Evolutionary conservation across 179 eudicot species (phyloP).

Genomic region (Silene noctiflora): DNA sequence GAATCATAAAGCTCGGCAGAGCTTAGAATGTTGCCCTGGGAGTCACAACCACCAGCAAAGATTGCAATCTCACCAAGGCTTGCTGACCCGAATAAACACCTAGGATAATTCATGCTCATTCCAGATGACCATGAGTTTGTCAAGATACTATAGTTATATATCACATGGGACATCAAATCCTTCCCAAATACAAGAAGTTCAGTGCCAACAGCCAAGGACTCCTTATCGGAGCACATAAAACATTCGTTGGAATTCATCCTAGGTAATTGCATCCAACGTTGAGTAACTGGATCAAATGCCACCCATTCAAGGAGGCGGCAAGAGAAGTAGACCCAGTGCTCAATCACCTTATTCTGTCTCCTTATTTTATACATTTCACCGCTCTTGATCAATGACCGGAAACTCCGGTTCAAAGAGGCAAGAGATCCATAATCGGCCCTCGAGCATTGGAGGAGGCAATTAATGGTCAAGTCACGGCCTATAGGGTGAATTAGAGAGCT

Average conservation of each 20-base stretch:
- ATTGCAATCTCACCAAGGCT: slow-evolving; percentile 76
- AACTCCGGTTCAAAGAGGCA: slow-evolving; percentile 67
- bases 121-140: slow-evolving; percentile 79
- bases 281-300: slow-evolving; percentile 66
- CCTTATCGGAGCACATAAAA: slow-evolving; percentile 71
- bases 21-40: slow-evolving; percentile 43
- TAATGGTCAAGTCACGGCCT: slow-evolving; percentile 61
- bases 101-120: slow-evolving; percentile 62
- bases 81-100: slow-evolving; percentile 87
- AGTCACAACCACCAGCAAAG: slow-evolving; percentile 81
- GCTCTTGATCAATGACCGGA: slow-evolving; percentile 51
- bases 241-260: slow-evolving; percentile 64
- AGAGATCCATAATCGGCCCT: slow-evolving; percentile 73
- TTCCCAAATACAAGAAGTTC: slow-evolving; percentile 84
- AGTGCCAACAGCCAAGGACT: slow-evolving; percentile 82
- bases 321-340: slow-evolving; percentile 89
- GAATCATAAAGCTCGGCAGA: slow-evolving; percentile 80
- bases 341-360: slow-evolving; percentile 49
- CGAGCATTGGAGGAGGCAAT: slow-evolving; percentile 58
- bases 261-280: slow-evolving; percentile 80
- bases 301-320: slow-evolving; percentile 85
- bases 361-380: slow-evolving; percentile 67
- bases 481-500: slow-evolving; percentile 49
- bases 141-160: slow-evolving; percentile 58
- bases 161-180: slow-evolving; percentile 53